Base-by-base conservation (phyloP, 768 basidiomycete genomes). In the Hypholoma sublateritium region DNA sequence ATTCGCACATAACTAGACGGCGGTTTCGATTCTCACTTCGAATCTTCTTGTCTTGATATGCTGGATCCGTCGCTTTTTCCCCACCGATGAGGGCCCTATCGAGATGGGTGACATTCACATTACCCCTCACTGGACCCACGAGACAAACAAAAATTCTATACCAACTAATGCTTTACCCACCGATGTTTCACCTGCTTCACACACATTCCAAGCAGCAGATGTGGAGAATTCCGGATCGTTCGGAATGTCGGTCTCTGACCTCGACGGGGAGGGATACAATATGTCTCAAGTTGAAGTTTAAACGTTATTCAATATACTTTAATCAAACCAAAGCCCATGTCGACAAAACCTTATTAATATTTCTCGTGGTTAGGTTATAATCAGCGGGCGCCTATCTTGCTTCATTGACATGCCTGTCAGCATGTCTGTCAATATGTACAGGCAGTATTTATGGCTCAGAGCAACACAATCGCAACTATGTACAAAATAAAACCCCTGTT, bases 1-100 rank as follows among this genome's bases (percentile, higher is more conserved):
- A 35, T 5, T n/a, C 17, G 9, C 5, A 13, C 8, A 34, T 7
- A 39, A n/a, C 4, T 43, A 58, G 57, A 32, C 13, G n/a, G 57
- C 35, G 1, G 28, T 58, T 24, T 58, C 57, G 11, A 46, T 58
- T 24, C 53, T 53, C 34, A 53, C 51, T 2, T 53, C 50, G 24
- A 58, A 58, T 36, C 39, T 58, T 34, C 46, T 53, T 1, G 57
- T 58, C 9, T 19, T 58, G 6, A 41, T 49, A 35, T 58, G 51
- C 24, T 58, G 57, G 57, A 12, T 48, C 12, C 43, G 46, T 5
- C 45, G 28, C 6, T 16, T 41, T 17, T 11, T 58, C 4, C 11
- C 14, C 11, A 16, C 46, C 3, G 46, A 47, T 5, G 46, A 13
- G 3, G 25, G 24, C 7, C 46, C 22, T 25, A 41, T 47, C 22